Conservation (phyloP, 2,329 filamentous ascomycete genomes). For the Dactylellina parvicollis region DNA sequence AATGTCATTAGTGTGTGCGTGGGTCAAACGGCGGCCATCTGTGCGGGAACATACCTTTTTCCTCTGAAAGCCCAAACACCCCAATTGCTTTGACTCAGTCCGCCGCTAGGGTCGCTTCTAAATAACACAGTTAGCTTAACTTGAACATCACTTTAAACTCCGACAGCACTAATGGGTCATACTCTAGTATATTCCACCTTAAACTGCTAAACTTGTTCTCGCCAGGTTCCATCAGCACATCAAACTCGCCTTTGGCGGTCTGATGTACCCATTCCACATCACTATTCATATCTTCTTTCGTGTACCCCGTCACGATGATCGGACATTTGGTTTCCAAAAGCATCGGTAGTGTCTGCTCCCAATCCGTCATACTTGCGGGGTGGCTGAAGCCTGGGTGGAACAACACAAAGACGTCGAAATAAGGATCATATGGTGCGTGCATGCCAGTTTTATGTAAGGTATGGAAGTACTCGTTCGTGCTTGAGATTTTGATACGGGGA, state of each 20-base stretch:
- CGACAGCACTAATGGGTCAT: constrained; percentile 68
- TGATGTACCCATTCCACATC: constrained; percentile 90
- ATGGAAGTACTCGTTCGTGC: constrained; percentile 98
- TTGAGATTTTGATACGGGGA: constrained; percentile 92
- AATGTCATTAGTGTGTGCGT: constrained; percentile 26
- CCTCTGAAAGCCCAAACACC: constrained; percentile 96
- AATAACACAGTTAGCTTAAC: not conserved
- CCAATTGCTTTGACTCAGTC: constrained; percentile 96
- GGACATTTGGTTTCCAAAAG: constrained; percentile 95
- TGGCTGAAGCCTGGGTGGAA: constrained; percentile 98
- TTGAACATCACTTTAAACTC: not conserved
- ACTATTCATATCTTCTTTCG: constrained; percentile 90
- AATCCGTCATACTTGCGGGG: constrained; percentile 90
- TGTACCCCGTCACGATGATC: constrained; percentile 94
- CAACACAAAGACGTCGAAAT: constrained; percentile 96
- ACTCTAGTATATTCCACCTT: constrained; percentile 95
- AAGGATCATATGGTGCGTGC: constrained; percentile 95
- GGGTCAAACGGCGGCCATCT: too few species aligned
- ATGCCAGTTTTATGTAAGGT: constrained; percentile 89
- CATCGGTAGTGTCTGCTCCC: constrained; percentile 87
- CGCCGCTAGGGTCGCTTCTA: constrained; percentile 61
- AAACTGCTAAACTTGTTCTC: constrained; percentile 94
- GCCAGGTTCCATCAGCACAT: constrained; percentile 87
- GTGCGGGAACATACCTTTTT: constrained; percentile 78
- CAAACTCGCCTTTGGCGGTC: constrained; percentile 87